Base-by-base conservation (phyloP, 2,329 filamentous ascomycete species). In the Aureobasidium sp. region DNA sequence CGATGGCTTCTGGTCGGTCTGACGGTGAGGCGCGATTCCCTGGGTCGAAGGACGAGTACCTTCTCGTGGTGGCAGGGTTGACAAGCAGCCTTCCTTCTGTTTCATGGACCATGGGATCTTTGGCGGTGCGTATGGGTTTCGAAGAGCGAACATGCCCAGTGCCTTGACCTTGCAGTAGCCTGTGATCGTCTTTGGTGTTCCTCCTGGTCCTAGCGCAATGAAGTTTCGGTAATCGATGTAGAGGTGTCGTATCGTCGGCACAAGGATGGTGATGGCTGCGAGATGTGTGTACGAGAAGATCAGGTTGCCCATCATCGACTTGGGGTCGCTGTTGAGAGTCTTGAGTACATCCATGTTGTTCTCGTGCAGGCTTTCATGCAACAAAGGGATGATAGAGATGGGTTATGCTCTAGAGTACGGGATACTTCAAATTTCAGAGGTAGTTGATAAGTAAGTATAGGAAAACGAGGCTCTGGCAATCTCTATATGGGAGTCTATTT, bases 1-100 rank as follows among this genome's bases (percentile, higher is more conserved):
- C 5, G 79, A 79, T 12, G 84, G 83, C 44, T 80, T 80, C 70
- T 95, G 89, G 71, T 87, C 83, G 20, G 87, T 79, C 74, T 95
- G 90, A 2, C 90, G 83, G 70, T 96, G 90, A 0, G 90, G 90
- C 0, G 90, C 90, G 63, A 95, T 90, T 53, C 90, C 90, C 44
- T 80, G 83, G 11, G 92, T 87, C 2, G 75, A 71, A 1, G 90
- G 91, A 0, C 89, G 82, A 0, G 81, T 78, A 0, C 87, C 87
- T 3, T 74, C 70, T 0, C 90, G 85, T 62, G 79, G 79, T 0
- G 87, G 85, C 0, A 94, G 78, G 36, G 75, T 73, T 9, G 70
- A 68, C 29, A 94, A 81, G 68, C 88, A 83, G 12, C 89, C 88
- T 1, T 71, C 69, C 15, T 80, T 72, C 0, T 86, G 84, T 15